Base-by-base conservation (phyloP, 139 green algal species). In the Pycnococcus provasolii region DNA sequence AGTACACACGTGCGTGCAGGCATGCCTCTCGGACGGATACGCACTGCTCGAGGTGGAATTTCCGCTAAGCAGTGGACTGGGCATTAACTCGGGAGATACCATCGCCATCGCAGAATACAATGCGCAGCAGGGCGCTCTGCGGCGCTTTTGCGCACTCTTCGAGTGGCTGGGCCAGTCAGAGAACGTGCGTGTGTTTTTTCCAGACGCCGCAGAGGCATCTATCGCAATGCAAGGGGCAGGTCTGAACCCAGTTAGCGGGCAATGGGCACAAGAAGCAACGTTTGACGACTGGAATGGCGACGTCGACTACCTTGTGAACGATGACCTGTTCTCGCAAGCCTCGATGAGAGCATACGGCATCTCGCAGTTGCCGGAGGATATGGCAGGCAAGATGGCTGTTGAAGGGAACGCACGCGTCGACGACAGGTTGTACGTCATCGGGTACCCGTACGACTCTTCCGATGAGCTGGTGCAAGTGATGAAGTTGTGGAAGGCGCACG, bases 41-140 rank as follows among this genome's bases (percentile, higher is more conserved):
- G 45, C 15, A 11, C 62, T 68, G 46, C 42, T 68, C 46, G 62
- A 68, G 44, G 62, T 68, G 26, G 62, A 68, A 44, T n/a, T 68
- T n/a, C 62, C 62, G 42, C 15, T 59, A 5, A 11, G 42, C 44
- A 42, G 9, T 26, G 55, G 9, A 26, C 9, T 60, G 4, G 62
- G 62, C 8, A 44, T 68, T 11, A 7, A 4, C 13, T 8, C 8
- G 4, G 44, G 45, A 6, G 62, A 68, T 44, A 48, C 26, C 11
- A 68, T 68, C 45, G 62, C 62, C n/a, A 68, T 68, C 45, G 42
- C 44, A 42, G 62, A 68, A 44, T 68, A 59, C 47, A 68, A 68
- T 15, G 62, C 62, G 5, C 5, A 11, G 6, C 7, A 48, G 42
- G 4, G 5, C 4, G 42, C 40, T 5, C 42, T 68, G 7, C 62